Base-by-base conservation (phyloP, 1,139 yeast species). In the Hemisphaericaspora subhashii region DNA sequence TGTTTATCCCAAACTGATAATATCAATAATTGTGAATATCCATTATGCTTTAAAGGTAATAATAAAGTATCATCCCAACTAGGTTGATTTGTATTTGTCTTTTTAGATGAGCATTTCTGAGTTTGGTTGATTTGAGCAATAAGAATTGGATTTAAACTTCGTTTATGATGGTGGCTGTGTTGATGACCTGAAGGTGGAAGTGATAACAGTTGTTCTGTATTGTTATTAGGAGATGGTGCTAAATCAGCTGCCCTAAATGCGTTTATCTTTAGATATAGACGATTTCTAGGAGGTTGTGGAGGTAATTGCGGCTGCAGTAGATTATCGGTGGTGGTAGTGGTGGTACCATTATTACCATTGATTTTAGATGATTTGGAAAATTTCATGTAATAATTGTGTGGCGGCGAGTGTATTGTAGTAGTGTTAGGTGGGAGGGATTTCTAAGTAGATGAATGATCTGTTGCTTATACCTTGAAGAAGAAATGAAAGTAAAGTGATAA, bases 1-100 rank as follows among this genome's bases (percentile, higher is more conserved):
- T 71, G 76, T 39, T 67, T 68, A 47, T 74, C 79, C 74, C 77
- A 72, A 0, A 75, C 66, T 2, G 69, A 57, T 17, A 74, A 46
- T 1, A 54, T 51, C 24, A 74, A 45, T 0, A 70, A 44, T 18
- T 68, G 62, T 4, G 65, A 55, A 39, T 45, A 49, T 42, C 64
- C 73, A 27, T 54, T 53, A 1, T 31, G 35, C 23, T 50, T 53
- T 43, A 74, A 55, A 1, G 70, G 71, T 1, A 75, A 40, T 1
- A 51, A 35, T 5, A 72, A 43, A 1, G 61, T 55, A 17, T 68
- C 64, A 41, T 72, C 72, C 79, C 79, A 75, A 18, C 66, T 62
- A 0, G 80, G 80, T 30, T 69, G 60, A 27, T 53, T 51, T 5
- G 77, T 67, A 42, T 62, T 54, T 31, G 72, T 57, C 47, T 65